These are phyloP conservation scores for Lantana camara DNA, from an alignment of 257 asterid genomes.

Conservation along the genomic window DNA sequence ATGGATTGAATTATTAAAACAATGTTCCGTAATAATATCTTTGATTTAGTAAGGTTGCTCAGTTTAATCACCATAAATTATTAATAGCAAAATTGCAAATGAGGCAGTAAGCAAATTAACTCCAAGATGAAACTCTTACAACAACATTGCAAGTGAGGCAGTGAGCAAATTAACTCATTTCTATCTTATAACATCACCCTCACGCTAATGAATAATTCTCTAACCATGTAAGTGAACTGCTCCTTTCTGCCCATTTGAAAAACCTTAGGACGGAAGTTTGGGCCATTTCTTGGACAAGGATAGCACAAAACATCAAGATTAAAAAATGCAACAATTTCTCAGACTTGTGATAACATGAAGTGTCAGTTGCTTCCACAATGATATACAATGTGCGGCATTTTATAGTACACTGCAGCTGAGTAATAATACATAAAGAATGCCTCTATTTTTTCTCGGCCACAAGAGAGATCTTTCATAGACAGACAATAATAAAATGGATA, in stretches of 20 bases:
- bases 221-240: conserved; percentile 91
- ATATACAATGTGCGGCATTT: neutral
- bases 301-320: conserved; percentile 89
- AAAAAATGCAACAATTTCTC: conserved; percentile 81
- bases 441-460: neutral
- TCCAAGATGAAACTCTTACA: neutral
- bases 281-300: conserved; percentile 96
- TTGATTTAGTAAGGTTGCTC: too few species aligned
- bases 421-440: neutral
- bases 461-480: neutral
- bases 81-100: too few species aligned
- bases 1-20: too few species aligned
- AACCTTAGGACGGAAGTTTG: conserved; percentile 81
- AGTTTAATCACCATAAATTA: too few species aligned
- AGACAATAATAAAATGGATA: neutral
- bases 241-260: conserved; percentile 83
- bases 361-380: conserved; percentile 14
- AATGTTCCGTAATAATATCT: too few species aligned
- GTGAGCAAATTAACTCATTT: neutral
- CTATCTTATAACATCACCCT: conserved; percentile 11
- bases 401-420: neutral
- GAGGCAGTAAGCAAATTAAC: too few species aligned
- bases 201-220: conserved; percentile 21
- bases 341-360: conserved; percentile 54
- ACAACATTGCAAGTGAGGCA: conserved; percentile 13